phyloP scores from a whole-genome alignment of 2,329 filamentous ascomycete species.

The Blastomyces emzantsi region DNA sequence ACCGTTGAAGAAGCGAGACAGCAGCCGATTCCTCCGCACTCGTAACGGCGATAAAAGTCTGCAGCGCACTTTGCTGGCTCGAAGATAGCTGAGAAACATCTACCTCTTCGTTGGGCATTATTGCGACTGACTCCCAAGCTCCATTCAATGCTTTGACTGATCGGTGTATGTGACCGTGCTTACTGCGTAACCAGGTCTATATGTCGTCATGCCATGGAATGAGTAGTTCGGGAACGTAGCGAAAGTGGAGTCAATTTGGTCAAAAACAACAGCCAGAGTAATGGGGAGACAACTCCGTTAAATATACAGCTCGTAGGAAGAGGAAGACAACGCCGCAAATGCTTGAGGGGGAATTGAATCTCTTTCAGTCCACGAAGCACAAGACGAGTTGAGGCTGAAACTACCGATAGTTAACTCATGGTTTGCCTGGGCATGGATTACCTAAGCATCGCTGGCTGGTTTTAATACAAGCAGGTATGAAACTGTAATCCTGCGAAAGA shows the following conservation, averaged over 20 bases:
- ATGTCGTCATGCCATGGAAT: constrained; percentile 7
- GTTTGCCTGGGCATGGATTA: not conserved
- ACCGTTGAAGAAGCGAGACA: constrained; percentile 68
- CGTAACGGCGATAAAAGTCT: constrained; percentile 83
- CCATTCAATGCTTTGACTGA: not conserved
- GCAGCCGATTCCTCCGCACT: constrained; percentile 70
- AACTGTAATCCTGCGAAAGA: not conserved
- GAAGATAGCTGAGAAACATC: constrained; percentile 60
- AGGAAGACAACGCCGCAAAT: not conserved
- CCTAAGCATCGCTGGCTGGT: not conserved
- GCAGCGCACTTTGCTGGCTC: constrained; percentile 71
- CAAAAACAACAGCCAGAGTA: not conserved
- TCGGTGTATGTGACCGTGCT: not conserved
- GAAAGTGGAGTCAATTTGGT: not conserved
- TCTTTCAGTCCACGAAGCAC: not conserved
- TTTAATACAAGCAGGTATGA: not conserved
- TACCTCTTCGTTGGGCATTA: constrained; percentile 38
- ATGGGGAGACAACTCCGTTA: not conserved
- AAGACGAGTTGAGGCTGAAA: not conserved
- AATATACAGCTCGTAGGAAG: not conserved
- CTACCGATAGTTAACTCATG: too few relatives aligned
- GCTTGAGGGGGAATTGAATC: not conserved
- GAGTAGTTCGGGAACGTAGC: not conserved
- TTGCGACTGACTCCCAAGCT: constrained; percentile 13
- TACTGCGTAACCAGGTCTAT: not conserved